A percentile compares a stretch with the other conserved stretches of the same genome.
phyloP scores from a whole-genome alignment of 23 red algal species.

The Gracilariopsis chorda region DNA sequence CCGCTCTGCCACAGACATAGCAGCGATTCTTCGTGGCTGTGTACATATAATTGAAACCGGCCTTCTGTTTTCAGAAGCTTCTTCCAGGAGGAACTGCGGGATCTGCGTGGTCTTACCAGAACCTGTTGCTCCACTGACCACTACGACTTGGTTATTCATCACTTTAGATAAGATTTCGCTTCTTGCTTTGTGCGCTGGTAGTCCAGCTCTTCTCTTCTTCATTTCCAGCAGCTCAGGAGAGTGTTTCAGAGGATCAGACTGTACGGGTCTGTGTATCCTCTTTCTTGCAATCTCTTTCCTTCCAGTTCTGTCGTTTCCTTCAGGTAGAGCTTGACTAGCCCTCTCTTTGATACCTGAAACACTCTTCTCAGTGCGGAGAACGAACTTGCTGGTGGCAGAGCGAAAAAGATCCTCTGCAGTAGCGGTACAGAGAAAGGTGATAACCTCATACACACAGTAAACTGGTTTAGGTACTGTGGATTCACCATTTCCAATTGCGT shows the following conservation, averaged over 20 bases:
- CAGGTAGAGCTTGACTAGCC: not conserved
- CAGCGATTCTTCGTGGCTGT: constrained; percentile 92
- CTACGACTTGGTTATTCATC: constrained; percentile 36
- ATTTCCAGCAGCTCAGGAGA: constrained; percentile 18
- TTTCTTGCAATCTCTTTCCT: not conserved
- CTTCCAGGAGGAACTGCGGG: constrained; percentile 77
- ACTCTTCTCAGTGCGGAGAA: not conserved
- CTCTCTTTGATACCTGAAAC: not conserved
- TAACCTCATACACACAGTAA: constrained; percentile 32
- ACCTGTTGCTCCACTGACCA: constrained; percentile 85
- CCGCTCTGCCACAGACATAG: constrained; percentile 86
- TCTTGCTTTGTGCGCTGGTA: constrained; percentile 38
- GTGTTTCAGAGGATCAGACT: not conserved
- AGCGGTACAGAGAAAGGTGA: constrained; percentile 32
- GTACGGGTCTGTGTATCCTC: not conserved
- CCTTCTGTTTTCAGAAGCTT: constrained; percentile 14
- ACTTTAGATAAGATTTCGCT: constrained; percentile 34
- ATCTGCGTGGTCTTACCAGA: constrained; percentile 98
- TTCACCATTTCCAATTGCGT: not conserved
- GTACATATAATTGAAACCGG: constrained; percentile 70
- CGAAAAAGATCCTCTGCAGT: constrained; percentile 24
- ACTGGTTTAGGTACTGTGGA: not conserved
- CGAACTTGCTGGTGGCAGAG: not conserved
- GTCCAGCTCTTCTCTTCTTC: not conserved
- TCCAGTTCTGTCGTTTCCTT: not conserved